phyloP scores from a whole-genome alignment of 139 green algal genomes.

The Picochlorum costavermella region DNA sequence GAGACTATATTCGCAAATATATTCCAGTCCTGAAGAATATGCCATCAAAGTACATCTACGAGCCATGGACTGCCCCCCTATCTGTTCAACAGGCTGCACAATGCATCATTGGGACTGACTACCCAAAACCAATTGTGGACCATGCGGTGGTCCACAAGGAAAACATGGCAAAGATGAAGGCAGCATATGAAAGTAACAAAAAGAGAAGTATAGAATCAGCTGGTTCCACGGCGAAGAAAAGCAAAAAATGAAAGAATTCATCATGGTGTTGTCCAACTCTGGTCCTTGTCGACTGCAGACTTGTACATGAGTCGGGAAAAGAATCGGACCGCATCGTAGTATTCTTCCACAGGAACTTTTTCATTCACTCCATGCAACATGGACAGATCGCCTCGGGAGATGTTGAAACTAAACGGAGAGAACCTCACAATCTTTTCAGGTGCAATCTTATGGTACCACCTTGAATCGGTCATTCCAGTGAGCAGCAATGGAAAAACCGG shows the following conservation, averaged over 20 bases:
- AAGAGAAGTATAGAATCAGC: not conserved
- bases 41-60: constrained; percentile 90
- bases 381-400: constrained; percentile 25
- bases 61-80: constrained; percentile 83
- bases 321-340: constrained; percentile 8
- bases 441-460: constrained; percentile 38
- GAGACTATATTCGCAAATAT: constrained; percentile 77
- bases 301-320: not conserved
- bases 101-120: constrained; percentile 88
- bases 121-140: constrained; percentile 82
- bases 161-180: constrained; percentile 64
- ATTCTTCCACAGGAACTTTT: constrained; percentile 35
- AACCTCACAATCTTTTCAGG: constrained; percentile 44
- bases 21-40: constrained; percentile 86
- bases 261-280: not conserved
- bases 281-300: constrained; percentile 7
- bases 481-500: constrained; percentile 42
- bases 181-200: constrained; percentile 37
- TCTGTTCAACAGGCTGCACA: constrained; percentile 74
- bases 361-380: constrained; percentile 60
- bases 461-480: constrained; percentile 36
- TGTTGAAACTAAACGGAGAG: constrained; percentile 15
- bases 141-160: constrained; percentile 55
- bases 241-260: not conserved
- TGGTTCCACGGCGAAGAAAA: not conserved